A percentile compares a stretch with the other conserved stretches of the same genome.
Conservation (phyloP, 2,329 filamentous ascomycete species). For the Claviceps sp. region DNA sequence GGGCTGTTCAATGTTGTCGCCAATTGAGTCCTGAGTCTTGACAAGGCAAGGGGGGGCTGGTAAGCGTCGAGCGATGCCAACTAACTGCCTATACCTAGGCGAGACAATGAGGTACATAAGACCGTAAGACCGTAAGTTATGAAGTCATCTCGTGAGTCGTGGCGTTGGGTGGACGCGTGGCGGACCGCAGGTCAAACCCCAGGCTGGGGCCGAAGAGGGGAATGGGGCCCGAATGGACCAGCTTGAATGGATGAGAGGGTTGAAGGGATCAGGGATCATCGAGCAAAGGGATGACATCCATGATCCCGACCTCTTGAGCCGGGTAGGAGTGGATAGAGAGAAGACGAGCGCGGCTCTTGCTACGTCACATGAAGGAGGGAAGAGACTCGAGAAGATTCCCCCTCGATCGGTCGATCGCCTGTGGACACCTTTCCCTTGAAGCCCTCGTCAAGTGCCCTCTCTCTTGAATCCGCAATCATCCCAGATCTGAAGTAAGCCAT, state of each 20-base stretch:
- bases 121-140: too few species aligned
- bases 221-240: not conserved
- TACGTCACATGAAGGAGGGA: not conserved
- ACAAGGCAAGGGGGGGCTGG: not conserved
- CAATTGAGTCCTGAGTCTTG: not conserved
- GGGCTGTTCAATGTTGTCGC: not conserved
- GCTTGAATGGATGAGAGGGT: not conserved
- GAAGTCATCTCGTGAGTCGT: too few species aligned
- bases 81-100: too few species aligned
- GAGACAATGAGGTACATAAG: not conserved
- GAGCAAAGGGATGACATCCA: not conserved
- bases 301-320: not conserved
- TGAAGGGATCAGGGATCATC: not conserved
- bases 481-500: not conserved
- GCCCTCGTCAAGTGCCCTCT: not conserved
- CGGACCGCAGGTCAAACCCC: too few species aligned
- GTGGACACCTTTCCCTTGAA: not conserved
- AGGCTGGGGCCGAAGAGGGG: not conserved
- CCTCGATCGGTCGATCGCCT: not conserved
- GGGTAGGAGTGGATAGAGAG: not conserved
- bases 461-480: not conserved
- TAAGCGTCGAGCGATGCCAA: not conserved
- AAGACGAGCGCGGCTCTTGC: constrained; percentile 1
- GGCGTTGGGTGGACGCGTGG: too few species aligned
- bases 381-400: not conserved